Percentiles rank a stretch among this genome's conserved stretches.
phyloP scores from a whole-genome alignment of 345 rosid genomes.

The Eucalyptus sideroxylon region DNA sequence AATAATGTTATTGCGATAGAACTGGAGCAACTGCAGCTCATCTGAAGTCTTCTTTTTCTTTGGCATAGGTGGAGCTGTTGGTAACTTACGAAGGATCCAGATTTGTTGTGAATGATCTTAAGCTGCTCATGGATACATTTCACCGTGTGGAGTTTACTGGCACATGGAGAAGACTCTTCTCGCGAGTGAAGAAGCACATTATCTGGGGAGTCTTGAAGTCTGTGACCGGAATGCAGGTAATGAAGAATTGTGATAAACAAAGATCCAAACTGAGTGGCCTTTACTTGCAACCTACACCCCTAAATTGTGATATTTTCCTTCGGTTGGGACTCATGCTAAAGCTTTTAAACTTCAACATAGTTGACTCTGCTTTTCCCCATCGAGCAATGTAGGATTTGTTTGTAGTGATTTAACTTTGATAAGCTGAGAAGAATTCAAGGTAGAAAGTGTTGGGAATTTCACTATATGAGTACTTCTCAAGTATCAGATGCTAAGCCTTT shows the following conservation, averaged over 20 bases:
- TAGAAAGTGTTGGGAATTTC: neutral
- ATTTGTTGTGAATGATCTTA: conserved; percentile 93
- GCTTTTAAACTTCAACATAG: neutral
- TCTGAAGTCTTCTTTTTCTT: neutral
- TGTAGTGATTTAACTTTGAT: neutral
- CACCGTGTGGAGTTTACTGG: conserved; percentile 82
- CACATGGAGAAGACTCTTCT: conserved; percentile 96
- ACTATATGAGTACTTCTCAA: neutral
- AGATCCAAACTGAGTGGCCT: neutral
- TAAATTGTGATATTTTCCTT: neutral
- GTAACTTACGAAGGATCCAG: conserved; percentile 91
- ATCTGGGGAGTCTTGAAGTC: conserved; percentile 98
- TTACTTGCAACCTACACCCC: neutral
- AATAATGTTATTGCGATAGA: neutral
- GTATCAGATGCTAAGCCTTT: neutral
- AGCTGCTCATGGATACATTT: conserved; percentile 93
- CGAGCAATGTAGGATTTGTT: neutral
- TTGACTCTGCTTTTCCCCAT: neutral
- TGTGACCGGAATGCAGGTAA: conserved; percentile 98
- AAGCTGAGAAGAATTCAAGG: neutral
- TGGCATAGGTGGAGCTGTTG: conserved; percentile 67
- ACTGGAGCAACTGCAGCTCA: neutral
- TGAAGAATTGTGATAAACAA: neutral
- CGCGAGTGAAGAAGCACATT: conserved; percentile 95
- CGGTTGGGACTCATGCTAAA: neutral